Base-by-base conservation (phyloP, 164 flowering plant species). In the Hamamelis virginiana region DNA sequence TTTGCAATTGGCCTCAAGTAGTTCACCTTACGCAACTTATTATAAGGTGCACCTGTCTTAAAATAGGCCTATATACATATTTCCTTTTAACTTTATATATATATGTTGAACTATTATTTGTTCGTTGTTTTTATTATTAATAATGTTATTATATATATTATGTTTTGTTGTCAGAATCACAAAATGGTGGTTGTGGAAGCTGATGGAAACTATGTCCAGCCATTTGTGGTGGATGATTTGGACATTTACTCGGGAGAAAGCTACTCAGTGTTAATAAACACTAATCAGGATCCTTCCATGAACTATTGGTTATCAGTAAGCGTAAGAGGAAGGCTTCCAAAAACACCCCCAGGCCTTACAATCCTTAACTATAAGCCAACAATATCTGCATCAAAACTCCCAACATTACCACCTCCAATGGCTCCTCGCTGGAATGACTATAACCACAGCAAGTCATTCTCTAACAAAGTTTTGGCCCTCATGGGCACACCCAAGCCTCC, bases 171-270 rank as follows among this genome's bases (percentile, higher is more conserved):
- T 23, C 85, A 94, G 99, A 65, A 76, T 63, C 98, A 95, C 83
- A 86, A 89, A 72, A 80, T 95, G 93, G 58, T 77, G 44, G 81
- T 95, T 58, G 95, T 92, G 19, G 98, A 95, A 79, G 99, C 99
- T 0, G 99, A 95, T 59, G 99, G 99, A 41, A 90, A 91, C 78
- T 90, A 92, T 25, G 81, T 95, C 0, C 51, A 87, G n/a, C 97
- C 97, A 19, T 86, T 85, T 61, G 64, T 55, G 0, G 85, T 85
- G 0, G 72, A 84, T 3, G 85, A 86, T 69, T 25, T 95, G 25
- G 91, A 91, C 81, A 84, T 95, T 8, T 90, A 91, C 76, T 92
- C 97, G 0, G 99, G 99, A 0, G 98, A 95, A 71, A 91, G 83
- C 75, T 95, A 92, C 81, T 95, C 99, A 0, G 87, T 92, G 22